Percentiles rank a stretch among this genome's conserved stretches.
Conservation (phyloP, 2,329 filamentous ascomycete species). For the Hymenoscyphus occultus region DNA sequence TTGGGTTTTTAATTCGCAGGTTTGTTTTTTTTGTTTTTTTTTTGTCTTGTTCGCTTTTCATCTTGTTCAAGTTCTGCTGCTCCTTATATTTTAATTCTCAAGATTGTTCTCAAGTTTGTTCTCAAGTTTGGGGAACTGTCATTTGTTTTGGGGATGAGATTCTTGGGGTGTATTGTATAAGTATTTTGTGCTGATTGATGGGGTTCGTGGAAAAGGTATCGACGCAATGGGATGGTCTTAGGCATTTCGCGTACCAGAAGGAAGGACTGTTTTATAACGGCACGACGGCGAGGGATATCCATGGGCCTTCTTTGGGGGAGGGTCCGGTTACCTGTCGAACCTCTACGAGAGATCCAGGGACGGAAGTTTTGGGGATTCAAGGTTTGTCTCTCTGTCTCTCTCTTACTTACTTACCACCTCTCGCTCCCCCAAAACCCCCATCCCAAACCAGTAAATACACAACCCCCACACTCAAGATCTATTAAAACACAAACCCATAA, state of each 20-base stretch:
- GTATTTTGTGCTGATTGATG: conserved; percentile 44
- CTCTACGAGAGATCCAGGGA: conserved; percentile 7
- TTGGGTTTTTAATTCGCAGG: conserved; percentile 30
- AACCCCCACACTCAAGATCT: background rate
- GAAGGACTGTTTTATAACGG: conserved; percentile 34
- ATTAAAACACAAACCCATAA: background rate
- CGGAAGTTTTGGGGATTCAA: conserved; percentile 6
- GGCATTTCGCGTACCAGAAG: conserved; percentile 35
- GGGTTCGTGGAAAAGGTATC: conserved; percentile 23
- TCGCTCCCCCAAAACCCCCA: too few species aligned
- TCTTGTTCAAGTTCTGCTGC: too few species aligned
- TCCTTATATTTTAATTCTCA: too few species aligned
- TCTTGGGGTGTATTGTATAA: conserved; percentile 43
- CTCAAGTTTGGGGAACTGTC: too few species aligned
- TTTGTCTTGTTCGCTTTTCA: background rate
- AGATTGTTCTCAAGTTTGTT: too few species aligned
- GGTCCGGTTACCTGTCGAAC: conserved; percentile 24
- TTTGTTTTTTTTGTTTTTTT: conserved; percentile 2
- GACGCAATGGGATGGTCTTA: conserved; percentile 45
- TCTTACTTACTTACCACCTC: too few species aligned
- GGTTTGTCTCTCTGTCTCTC: background rate
- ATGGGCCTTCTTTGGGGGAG: conserved; percentile 37
- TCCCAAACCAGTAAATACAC: background rate
- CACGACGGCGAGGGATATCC: conserved; percentile 27
- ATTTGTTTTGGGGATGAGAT: background rate